Percentiles rank a stretch among this genome's conserved stretches.
Evolutionary conservation across 2,329 filamentous ascomycete genomes (phyloP).

Genomic region (Talaromyces sp.): DNA sequence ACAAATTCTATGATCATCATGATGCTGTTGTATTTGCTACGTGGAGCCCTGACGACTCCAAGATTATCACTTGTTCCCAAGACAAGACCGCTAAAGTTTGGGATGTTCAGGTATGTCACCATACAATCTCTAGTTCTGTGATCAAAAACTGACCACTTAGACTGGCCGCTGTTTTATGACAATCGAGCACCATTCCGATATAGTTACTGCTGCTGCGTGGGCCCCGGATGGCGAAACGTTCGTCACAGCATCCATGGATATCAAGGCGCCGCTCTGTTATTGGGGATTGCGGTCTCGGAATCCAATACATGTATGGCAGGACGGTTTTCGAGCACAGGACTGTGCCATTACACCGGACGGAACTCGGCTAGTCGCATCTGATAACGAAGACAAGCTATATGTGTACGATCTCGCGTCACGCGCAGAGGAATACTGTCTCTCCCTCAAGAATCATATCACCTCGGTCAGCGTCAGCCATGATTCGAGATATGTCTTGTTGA

Average conservation of each 20-base stretch:
- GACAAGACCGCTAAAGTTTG: conserved; percentile 71
- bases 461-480: conserved; percentile 78
- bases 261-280: conserved; percentile 60
- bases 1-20: conserved; percentile 61
- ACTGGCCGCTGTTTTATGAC: conserved; percentile 59
- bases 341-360: conserved; percentile 78
- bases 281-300: conserved; percentile 63
- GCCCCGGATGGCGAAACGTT: conserved; percentile 70
- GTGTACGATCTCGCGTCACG: conserved; percentile 76
- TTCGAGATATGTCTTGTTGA: conserved; percentile 75
- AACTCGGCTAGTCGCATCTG: conserved; percentile 71
- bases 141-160: conserved; percentile 36
- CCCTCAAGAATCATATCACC: conserved; percentile 64
- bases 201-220: conserved; percentile 89
- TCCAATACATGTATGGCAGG: conserved; percentile 59
- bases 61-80: conserved; percentile 75
- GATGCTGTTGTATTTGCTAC: conserved; percentile 70
- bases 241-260: conserved; percentile 71
- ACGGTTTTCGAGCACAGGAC: conserved; percentile 72
- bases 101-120: conserved; percentile 55
- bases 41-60: conserved; percentile 88
- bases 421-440: conserved; percentile 69
- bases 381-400: conserved; percentile 64
- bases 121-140: neutral
- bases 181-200: conserved; percentile 69